These are phyloP conservation scores for Pittosporum tobira DNA, from an alignment of 129 eudicot species.

Conservation along the genomic window DNA sequence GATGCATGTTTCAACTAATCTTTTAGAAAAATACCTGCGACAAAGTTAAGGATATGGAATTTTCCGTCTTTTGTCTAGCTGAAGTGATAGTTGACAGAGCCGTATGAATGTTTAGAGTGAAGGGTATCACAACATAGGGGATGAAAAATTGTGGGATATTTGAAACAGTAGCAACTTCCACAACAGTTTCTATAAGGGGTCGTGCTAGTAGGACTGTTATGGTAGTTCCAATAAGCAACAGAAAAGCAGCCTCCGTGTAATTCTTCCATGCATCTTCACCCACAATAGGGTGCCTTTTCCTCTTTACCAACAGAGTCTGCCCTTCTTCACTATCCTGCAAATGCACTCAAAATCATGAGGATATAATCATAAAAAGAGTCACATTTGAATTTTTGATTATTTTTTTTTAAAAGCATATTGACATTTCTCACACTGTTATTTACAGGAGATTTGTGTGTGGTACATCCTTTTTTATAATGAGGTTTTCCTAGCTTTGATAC, in stretches of 20 bases:
- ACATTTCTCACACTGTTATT: background rate
- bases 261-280: constrained; percentile 22
- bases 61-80: constrained; percentile 41
- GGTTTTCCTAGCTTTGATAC: no score
- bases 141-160: constrained; percentile 49
- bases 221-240: constrained; percentile 34
- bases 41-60: constrained; percentile 45
- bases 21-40: constrained; percentile 36
- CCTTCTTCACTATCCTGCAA: constrained; percentile 30
- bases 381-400: background rate
- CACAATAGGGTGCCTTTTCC: background rate
- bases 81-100: constrained; percentile 34
- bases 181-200: constrained; percentile 45
- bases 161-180: constrained; percentile 30
- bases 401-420: background rate
- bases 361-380: no score
- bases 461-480: no score
- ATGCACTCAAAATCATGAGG: background rate
- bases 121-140: constrained; percentile 51
- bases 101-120: constrained; percentile 39
- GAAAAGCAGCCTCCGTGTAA: constrained; percentile 30
- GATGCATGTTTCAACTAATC: background rate
- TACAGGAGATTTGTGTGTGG: no score
- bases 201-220: constrained; percentile 27
- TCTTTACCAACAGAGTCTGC: constrained; percentile 34